Conservation (phyloP, 176 grass and related monocot species). For the Hsuehochloa calcarea region DNA sequence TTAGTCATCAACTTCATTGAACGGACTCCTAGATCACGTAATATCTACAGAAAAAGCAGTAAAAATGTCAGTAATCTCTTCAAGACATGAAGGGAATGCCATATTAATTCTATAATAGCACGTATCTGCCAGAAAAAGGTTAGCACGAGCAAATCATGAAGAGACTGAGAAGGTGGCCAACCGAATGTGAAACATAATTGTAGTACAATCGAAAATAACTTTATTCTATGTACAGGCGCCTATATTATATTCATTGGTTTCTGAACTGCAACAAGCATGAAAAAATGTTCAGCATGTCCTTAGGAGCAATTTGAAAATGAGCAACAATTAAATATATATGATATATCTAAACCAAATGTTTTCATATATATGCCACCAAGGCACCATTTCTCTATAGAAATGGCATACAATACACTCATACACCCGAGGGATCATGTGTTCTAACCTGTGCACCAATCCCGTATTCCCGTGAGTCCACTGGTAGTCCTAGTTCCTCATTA, state of each 20-base stretch:
- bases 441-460: slow-evolving; percentile 82
- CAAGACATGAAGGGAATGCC: neutral
- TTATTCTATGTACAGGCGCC: neutral
- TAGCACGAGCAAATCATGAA: neutral
- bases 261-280: neutral
- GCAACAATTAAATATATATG: neutral
- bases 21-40: slow-evolving; percentile 75
- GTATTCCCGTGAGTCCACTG: slow-evolving; percentile 76
- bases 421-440: neutral
- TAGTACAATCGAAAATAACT: neutral
- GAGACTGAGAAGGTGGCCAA: neutral
- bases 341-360: neutral
- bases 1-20: slow-evolving; percentile 92
- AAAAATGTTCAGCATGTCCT: neutral
- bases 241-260: neutral
- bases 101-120: neutral
- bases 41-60: slow-evolving; percentile 49
- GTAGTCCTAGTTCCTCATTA: slow-evolving; percentile 74
- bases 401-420: neutral
- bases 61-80: neutral
- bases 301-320: neutral
- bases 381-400: neutral
- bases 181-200: neutral
- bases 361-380: neutral
- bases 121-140: neutral